Evolutionary conservation across 2,329 filamentous ascomycete genomes (phyloP), one percentile per base, ranked within the genome.

Genomic region (Exophiala mesophila): DNA sequence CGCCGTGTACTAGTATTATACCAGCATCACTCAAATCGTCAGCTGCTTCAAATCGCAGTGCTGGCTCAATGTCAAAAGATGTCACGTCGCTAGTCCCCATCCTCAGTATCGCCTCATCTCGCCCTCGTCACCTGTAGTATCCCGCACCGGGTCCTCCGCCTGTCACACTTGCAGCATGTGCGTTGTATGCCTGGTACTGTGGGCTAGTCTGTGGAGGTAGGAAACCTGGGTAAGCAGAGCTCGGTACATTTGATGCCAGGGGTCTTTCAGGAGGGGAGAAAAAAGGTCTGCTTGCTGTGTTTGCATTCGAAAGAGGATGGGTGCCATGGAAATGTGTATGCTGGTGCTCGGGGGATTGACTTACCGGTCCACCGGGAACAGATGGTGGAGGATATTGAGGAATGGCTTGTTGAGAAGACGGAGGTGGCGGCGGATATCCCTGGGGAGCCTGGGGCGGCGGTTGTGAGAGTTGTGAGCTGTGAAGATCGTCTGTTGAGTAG

Each of bases 351-450:
- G 49, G 49, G 3, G 45, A 39, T 32, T 23, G 36, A 19, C 17
- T 40, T 38, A 39, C 34, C 12, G 40, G 23, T 26, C 9, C 19
- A 30, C 29, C 5, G 16, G 43, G 44, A 32, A 45, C 37, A 26
- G 43, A 44, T n/a, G 49, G 29, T 16, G 39, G 36, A 20, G 49
- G 88, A 92, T 55, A 97, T 80, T 68, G 86, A 94, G 63, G 95
- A 88, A 67, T 86, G 87, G 70, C 88, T 87, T 88, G 96, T 96
- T 44, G 65, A 20, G 47, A 34, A 40, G 35, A 17, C 12, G 37
- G 17, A 28, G 39, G 35, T 34, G 47, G 35, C 24, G 41, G 44
- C 24, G 34, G 37, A 15, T 17, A 18, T 19, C 29, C 15, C 19
- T 31, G 46, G 12, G 15, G 39, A 33, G 40, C 43, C 26, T 39